Evolutionary conservation across 2,329 filamentous ascomycete genomes (phyloP).

Genomic region (Cordyceps cicadae): DNA sequence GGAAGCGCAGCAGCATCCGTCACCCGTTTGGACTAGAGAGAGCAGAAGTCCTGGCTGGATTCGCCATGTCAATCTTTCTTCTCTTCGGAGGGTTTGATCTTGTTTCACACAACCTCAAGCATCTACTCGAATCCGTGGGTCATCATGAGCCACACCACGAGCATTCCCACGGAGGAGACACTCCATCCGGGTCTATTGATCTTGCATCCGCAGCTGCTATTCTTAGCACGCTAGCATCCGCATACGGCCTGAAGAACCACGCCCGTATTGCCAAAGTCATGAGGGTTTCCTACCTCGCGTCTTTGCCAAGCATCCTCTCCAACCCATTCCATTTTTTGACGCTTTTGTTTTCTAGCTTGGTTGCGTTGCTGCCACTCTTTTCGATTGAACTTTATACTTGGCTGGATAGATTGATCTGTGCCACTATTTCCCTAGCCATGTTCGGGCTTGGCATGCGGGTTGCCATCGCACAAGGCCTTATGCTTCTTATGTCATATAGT

Average conservation of each 20-base stretch:
- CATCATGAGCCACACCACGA: conserved; percentile 64
- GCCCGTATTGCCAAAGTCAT: conserved; percentile 86
- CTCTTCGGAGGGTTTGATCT: conserved; percentile 97
- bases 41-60: conserved; percentile 87
- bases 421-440: conserved; percentile 79
- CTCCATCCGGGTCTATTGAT: conserved; percentile 71
- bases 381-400: conserved; percentile 72
- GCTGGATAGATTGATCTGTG: conserved; percentile 75
- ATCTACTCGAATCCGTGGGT: conserved; percentile 63
- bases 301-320: conserved; percentile 75
- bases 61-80: conserved; percentile 90
- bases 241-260: conserved; percentile 82
- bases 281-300: conserved; percentile 74
- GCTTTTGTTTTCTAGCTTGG: conserved; percentile 71
- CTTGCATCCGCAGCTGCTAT: conserved; percentile 75
- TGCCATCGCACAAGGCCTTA: conserved; percentile 77
- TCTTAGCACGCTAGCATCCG: conserved; percentile 72
- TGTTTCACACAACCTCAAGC: conserved; percentile 86
- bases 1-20: conserved; percentile 84
- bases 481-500: conserved; percentile 88
- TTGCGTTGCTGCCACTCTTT: conserved; percentile 74
- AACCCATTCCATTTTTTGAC: conserved; percentile 96
- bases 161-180: conserved; percentile 50
- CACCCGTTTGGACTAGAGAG: conserved; percentile 92
- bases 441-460: conserved; percentile 76